A percentile compares a stretch with the other conserved stretches of the same genome.
Evolutionary conservation across 2,329 filamentous ascomycete genomes (phyloP).

Genomic region (Metarhizium guizhouense): DNA sequence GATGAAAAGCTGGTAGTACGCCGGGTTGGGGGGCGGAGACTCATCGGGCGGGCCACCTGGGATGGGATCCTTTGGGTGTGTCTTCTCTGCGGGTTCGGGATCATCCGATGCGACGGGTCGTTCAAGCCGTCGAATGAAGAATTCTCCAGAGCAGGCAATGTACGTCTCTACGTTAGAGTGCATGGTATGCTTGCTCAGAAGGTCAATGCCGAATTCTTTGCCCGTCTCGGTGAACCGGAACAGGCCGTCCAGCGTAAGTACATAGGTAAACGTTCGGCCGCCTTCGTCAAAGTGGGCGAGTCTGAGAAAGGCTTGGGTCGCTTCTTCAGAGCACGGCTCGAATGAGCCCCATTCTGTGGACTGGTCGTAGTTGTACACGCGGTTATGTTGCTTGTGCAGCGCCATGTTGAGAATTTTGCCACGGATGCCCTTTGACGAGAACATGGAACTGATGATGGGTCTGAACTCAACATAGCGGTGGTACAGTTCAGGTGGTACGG

Average conservation of each 20-base stretch:
- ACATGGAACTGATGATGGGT: constrained; percentile 84
- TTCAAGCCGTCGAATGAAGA: constrained; percentile 68
- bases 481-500: constrained; percentile 71
- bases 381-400: constrained; percentile 80
- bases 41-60: constrained; percentile 36
- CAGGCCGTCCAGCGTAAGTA: constrained; percentile 77
- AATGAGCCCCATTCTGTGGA: constrained; percentile 66
- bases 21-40: constrained; percentile 35
- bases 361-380: constrained; percentile 81
- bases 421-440: constrained; percentile 65
- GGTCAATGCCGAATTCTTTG: constrained; percentile 88
- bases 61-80: constrained; percentile 42
- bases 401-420: constrained; percentile 76
- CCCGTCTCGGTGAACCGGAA: constrained; percentile 92
- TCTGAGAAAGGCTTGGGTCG: constrained; percentile 73
- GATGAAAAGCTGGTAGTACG: constrained; percentile 75
- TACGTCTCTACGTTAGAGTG: constrained; percentile 88
- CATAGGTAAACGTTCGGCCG: constrained; percentile 82
- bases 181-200: constrained; percentile 94
- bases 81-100: constrained; percentile 32
- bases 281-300: constrained; percentile 82
- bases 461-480: constrained; percentile 91
- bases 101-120: constrained; percentile 36
- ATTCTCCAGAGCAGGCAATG: constrained; percentile 87
- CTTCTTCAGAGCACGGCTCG: constrained; percentile 55